Base-by-base conservation (phyloP, 73 alveolate species). In the Paramecium caudatum region DNA sequence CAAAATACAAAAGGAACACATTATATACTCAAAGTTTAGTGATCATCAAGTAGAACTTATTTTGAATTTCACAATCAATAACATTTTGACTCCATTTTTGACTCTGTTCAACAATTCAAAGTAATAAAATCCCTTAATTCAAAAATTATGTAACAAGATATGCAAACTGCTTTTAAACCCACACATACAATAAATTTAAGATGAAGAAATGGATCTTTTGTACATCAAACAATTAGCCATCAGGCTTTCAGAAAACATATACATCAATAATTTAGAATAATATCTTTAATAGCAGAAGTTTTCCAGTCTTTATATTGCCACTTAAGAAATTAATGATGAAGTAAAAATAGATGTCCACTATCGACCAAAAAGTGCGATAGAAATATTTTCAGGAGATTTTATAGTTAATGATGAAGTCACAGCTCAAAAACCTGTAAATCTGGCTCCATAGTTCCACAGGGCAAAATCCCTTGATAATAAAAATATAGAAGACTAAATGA, bases 11-110 rank as follows among this genome's bases (percentile, higher is more conserved):
- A 68, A 74, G 16, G 17, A 74, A 37, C 16, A 37, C 17, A 74
- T 74, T 0, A 74, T 74, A 21, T 74, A 74, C 43, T 74, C 88
- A 39, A 74, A 74, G 43, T 74, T 74, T 15, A 65, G 83, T 65
- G 17, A 9, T 33, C 10, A 65, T 13, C 33, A 65, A 65, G 83
- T 65, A 65, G 36, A 2, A 68, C 17, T 10, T 16, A 34, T 74
- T 12, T 43, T 74, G 19, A 23, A 37, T 16, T 63, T 41, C n/a
- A 74, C 88, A 13, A 41, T 74, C 17, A 15, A 33, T 5, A 68
- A 74, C 43, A 68, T 74, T 12, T 39, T 74, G 19, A 19, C 19
- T 2, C 88, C 88, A 15, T 74, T 74, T 16, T 74, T 27, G 16
- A 74, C 88, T 3, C 32, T 74, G 19, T 74, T 8, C 37, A 25